Evolutionary conservation across 1,139 yeast species (phyloP).

Genomic region (Candida glucosophila): DNA sequence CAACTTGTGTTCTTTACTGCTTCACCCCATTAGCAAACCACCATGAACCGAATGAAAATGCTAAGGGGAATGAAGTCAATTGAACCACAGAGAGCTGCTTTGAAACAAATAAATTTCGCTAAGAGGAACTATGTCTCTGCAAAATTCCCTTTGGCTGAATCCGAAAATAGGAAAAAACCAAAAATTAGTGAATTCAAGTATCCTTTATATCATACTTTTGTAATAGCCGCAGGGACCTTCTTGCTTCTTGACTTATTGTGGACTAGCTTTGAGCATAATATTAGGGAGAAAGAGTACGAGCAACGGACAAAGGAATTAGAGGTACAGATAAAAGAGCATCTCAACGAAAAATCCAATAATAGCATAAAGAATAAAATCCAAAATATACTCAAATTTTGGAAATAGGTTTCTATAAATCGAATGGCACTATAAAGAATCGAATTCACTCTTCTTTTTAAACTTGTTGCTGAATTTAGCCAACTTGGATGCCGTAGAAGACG

Average conservation of each 20-base stretch:
- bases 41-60: too few relatives aligned
- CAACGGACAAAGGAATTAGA: constrained; percentile 21
- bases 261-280: constrained; percentile 23
- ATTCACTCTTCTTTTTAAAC: constrained; percentile 15
- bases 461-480: constrained; percentile 35
- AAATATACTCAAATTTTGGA: constrained; percentile 14
- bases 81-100: too few relatives aligned
- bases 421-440: constrained; percentile 2
- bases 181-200: constrained; percentile 26
- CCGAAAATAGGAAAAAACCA: too few relatives aligned
- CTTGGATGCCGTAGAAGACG: constrained; percentile 26
- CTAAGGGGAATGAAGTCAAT: too few relatives aligned
- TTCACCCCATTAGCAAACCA: too few relatives aligned
- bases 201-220: constrained; percentile 33
- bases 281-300: constrained; percentile 17
- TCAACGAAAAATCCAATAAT: constrained; percentile 24
- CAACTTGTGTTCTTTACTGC: too few relatives aligned
- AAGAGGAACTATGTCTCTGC: too few relatives aligned
- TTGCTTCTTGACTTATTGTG: constrained; percentile 28
- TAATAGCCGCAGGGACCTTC: constrained; percentile 33
- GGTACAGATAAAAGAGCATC: constrained; percentile 19
- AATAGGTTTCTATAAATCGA: too few relatives aligned
- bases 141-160: too few relatives aligned
- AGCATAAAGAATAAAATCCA: constrained; percentile 13
- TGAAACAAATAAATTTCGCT: too few relatives aligned